Percentiles rank a stretch among this genome's conserved stretches.
Conservation (phyloP, 192 early-diverging fungal species). For the Helicostylum pulchrum region DNA sequence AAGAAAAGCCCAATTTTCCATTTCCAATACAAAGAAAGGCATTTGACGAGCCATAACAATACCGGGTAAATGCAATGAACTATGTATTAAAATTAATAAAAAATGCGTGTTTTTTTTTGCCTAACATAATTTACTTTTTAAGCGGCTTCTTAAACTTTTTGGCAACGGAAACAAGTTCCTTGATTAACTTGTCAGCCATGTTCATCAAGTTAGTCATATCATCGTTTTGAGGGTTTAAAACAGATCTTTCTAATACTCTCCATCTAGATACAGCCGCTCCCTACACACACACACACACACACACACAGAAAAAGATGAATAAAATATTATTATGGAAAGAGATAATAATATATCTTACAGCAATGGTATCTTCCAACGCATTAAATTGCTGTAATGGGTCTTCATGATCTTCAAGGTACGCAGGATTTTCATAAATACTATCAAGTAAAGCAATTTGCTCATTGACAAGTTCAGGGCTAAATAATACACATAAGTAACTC, state of each 20-base stretch:
- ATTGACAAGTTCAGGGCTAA: conserved; percentile 28
- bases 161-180: conserved; percentile 23
- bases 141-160: conserved; percentile 19
- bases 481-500: background rate
- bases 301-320: background rate
- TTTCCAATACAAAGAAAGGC: conserved; percentile 49
- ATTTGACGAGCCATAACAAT: conserved; percentile 52
- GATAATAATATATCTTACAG: background rate
- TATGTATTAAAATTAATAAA: background rate
- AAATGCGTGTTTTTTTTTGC: background rate
- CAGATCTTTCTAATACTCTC: conserved; percentile 22
- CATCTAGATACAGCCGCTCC: conserved; percentile 39
- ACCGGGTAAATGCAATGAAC: conserved; percentile 31
- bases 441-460: conserved; percentile 32
- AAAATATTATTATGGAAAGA: background rate
- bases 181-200: conserved; percentile 31
- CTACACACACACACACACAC: conserved; percentile 2
- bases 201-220: conserved; percentile 33
- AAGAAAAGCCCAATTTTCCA: conserved; percentile 54
- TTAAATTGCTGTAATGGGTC: conserved; percentile 20
- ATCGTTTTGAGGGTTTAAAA: conserved; percentile 28
- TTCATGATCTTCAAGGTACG: conserved; percentile 26
- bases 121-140: background rate
- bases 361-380: conserved; percentile 28
- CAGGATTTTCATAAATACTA: conserved; percentile 36